These are phyloP conservation scores for Metschnikowia continentalis DNA, from an alignment of 805 yeast genomes.

Conservation along the genomic window DNA sequence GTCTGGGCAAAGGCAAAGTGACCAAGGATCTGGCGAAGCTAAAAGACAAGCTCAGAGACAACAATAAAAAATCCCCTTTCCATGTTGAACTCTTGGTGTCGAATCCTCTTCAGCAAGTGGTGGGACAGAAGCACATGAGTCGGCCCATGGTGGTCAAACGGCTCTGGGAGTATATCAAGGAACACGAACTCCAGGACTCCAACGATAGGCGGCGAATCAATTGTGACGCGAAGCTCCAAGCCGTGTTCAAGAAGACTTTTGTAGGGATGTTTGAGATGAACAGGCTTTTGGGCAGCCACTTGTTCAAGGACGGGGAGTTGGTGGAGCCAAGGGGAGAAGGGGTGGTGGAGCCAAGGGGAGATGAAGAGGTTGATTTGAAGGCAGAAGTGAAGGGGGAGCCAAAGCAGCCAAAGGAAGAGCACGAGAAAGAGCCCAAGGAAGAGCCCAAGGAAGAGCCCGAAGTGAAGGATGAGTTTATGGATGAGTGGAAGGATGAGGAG, in stretches of 20 bases:
- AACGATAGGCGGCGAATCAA: slow-evolving; percentile 58
- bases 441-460: not conserved
- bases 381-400: not conserved
- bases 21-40: not conserved
- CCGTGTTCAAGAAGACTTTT: slow-evolving; percentile 54
- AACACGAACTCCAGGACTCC: slow-evolving; percentile 60
- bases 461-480: no score
- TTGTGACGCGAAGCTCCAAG: slow-evolving; percentile 55
- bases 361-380: slow-evolving; percentile 5
- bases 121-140: slow-evolving; percentile 43
- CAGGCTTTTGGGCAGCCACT: slow-evolving; percentile 50
- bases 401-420: no score
- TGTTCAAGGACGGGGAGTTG: slow-evolving; percentile 24
- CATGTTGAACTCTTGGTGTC: slow-evolving; percentile 47
- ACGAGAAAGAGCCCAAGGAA: no score
- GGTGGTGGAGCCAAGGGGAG: no score
- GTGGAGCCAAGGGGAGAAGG: not conserved
- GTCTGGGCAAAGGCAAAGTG: no score
- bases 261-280: slow-evolving; percentile 58
- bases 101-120: slow-evolving; percentile 45
- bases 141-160: slow-evolving; percentile 68
- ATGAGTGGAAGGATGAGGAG: no score
- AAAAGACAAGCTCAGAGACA: not conserved
- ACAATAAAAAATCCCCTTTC: slow-evolving; percentile 29
- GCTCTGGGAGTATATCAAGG: slow-evolving; percentile 69